These are phyloP conservation scores for Pestalotiopsis sp. DNA, from an alignment of 2,329 filamentous ascomycete genomes.

Conservation along the genomic window DNA sequence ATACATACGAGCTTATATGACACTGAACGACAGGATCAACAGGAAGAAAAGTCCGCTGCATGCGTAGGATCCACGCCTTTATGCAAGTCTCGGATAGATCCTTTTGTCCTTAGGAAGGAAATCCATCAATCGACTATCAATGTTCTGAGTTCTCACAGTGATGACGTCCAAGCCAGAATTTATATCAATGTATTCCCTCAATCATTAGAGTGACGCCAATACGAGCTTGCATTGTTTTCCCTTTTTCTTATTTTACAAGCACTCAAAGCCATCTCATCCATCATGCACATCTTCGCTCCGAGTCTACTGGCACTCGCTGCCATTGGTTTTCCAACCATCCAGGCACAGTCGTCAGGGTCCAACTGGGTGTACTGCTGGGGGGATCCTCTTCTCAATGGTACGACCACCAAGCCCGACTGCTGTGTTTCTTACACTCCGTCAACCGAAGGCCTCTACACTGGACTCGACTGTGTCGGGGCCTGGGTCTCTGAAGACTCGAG, in stretches of 20 bases:
- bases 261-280: not conserved
- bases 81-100: not conserved
- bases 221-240: not conserved
- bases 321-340: not conserved
- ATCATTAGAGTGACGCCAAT: not conserved
- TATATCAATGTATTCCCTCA: not conserved
- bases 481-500: conserved; percentile 1
- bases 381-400: not conserved
- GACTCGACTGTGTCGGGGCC: not conserved
- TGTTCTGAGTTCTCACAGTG: not conserved
- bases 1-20: not conserved
- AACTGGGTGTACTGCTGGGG: conserved; percentile 3
- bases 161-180: not conserved
- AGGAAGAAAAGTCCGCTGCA: not conserved
- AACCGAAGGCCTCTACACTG: not conserved
- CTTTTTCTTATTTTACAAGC: not conserved
- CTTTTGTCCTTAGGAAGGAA: not conserved
- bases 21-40: not conserved
- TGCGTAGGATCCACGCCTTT: not conserved
- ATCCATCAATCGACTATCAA: not conserved
- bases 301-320: not conserved
- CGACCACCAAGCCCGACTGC: not conserved
- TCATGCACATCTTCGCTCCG: not conserved
- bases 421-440: not conserved
- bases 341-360: conserved; percentile 4